Evolutionary conservation across 2,329 filamentous ascomycete species (phyloP).

Genomic region (Annulohypoxylon truncatum): DNA sequence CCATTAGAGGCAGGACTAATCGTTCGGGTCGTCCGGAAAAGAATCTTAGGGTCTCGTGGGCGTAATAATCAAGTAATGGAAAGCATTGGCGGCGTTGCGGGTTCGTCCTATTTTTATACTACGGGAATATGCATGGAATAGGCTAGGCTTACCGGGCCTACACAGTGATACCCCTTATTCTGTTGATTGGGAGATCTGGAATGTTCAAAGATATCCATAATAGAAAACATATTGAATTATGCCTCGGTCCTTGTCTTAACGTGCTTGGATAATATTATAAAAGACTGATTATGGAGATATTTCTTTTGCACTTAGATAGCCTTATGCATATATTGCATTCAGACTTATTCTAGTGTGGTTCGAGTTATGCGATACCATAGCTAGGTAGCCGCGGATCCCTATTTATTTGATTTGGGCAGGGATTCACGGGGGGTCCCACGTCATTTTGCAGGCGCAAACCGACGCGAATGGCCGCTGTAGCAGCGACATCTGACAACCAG

Average conservation of each 20-base stretch:
- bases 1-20: slow-evolving; percentile 38
- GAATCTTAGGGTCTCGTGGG: slow-evolving; percentile 51
- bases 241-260: not conserved
- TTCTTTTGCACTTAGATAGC: not conserved
- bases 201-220: slow-evolving; percentile 25
- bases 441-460: slow-evolving; percentile 44
- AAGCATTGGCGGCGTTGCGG: slow-evolving; percentile 14
- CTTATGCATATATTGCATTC: not conserved
- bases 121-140: slow-evolving; percentile 27
- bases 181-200: slow-evolving; percentile 3
- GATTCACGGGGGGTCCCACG: slow-evolving; percentile 41
- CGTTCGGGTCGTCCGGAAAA: slow-evolving; percentile 41
- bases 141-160: slow-evolving; percentile 14
- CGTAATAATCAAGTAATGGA: slow-evolving; percentile 34
- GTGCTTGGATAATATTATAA: not conserved
- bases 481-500: slow-evolving; percentile 27
- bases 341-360: not conserved
- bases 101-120: slow-evolving; percentile 6
- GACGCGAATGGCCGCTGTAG: slow-evolving; percentile 33
- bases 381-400: slow-evolving; percentile 1
- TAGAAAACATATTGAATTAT: slow-evolving; percentile 16
- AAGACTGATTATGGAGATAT: not conserved
- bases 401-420: slow-evolving; percentile 25
- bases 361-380: not conserved
- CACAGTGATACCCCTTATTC: slow-evolving; percentile 32